Conservation (phyloP, 805 yeast genomes). For the Limtongia smithiae region DNA sequence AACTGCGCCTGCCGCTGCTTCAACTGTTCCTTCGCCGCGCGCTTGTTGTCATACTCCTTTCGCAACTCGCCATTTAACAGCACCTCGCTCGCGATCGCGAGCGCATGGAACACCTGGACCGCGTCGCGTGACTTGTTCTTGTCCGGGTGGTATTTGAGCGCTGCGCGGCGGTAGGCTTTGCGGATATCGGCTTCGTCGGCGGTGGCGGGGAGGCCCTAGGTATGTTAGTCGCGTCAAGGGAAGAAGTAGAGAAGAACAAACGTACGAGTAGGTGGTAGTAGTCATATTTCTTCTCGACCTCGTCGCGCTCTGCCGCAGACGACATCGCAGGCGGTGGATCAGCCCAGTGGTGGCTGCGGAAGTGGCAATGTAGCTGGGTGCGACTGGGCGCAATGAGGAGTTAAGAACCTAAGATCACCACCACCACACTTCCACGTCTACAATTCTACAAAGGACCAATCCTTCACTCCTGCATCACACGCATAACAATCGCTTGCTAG, state of each 20-base stretch:
- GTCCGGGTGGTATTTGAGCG: constrained; percentile 84
- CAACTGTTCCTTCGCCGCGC: constrained; percentile 12
- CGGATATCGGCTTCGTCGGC: constrained; percentile 73
- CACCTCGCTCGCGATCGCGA: constrained; percentile 92
- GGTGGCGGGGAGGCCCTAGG: constrained; percentile 53
- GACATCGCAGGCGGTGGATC: constrained; percentile 2
- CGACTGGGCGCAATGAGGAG: too few relatives aligned
- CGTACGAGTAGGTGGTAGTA: constrained; percentile 24
- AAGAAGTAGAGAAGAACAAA: background rate
- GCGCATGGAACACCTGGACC: constrained; percentile 90
- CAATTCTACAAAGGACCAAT: too few relatives aligned
- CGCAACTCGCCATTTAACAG: constrained; percentile 76
- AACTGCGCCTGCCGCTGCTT: constrained; percentile 19
- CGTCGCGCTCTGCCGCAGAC: constrained; percentile 22
- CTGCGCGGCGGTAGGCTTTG: constrained; percentile 79
- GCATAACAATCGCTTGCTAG: too few relatives aligned
- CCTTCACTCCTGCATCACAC: too few relatives aligned
- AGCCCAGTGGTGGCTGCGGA: too few relatives aligned
- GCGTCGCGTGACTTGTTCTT: constrained; percentile 68
- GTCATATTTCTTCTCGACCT: constrained; percentile 23
- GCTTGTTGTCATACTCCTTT: constrained; percentile 62
- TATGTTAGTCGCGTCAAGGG: background rate
- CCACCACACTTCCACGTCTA: too few relatives aligned
- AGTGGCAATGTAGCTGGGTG: too few relatives aligned
- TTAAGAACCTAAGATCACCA: too few relatives aligned